Conservation (phyloP, 2,329 filamentous ascomycete genomes). For the Cytospora leucostoma region DNA sequence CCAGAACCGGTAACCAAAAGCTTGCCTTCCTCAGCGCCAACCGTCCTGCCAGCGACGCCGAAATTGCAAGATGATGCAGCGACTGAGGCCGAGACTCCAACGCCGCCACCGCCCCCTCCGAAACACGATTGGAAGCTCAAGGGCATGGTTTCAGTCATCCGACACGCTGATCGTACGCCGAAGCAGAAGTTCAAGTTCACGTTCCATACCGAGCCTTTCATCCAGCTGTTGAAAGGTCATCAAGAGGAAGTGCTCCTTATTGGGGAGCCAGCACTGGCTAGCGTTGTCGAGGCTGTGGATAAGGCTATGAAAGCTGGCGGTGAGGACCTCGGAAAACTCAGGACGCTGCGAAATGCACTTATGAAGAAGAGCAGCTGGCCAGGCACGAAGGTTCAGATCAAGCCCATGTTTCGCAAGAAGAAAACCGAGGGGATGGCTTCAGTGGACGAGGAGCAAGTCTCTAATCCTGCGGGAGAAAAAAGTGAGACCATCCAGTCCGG, state of each 20-base stretch:
- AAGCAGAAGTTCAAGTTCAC: slow-evolving; percentile 99
- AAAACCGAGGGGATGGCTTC: slow-evolving; percentile 61
- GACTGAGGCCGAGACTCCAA: slow-evolving; percentile 42
- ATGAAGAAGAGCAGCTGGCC: slow-evolving; percentile 92
- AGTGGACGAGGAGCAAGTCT: slow-evolving; percentile 40
- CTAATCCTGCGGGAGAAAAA: slow-evolving; percentile 34
- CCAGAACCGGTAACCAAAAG: slow-evolving; percentile 32
- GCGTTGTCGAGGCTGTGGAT: slow-evolving; percentile 86
- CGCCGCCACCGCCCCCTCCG: slow-evolving; percentile 67
- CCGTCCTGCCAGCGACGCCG: slow-evolving; percentile 43
- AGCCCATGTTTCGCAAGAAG: slow-evolving; percentile 96
- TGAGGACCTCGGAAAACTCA: slow-evolving; percentile 87
- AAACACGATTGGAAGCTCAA: slow-evolving; percentile 99
- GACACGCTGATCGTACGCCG: slow-evolving; percentile 94
- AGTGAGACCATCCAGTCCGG: slow-evolving; percentile 19
- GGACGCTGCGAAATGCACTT: slow-evolving; percentile 79
- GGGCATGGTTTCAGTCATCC: slow-evolving; percentile 93
- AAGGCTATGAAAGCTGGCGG: slow-evolving; percentile 74
- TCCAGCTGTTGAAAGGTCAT: slow-evolving; percentile 90
- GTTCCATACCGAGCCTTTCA: slow-evolving; percentile 94
- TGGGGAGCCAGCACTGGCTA: slow-evolving; percentile 83
- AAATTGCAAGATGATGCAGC: slow-evolving; percentile 37
- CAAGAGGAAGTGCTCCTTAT: slow-evolving; percentile 95
- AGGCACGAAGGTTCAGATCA: slow-evolving; percentile 98
- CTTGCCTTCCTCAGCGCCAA: slow-evolving; percentile 42